Percentiles rank a stretch among this genome's conserved stretches.
Evolutionary conservation across 2,329 filamentous ascomycete genomes (phyloP).

Genomic region (Sporothrix pseudoabietina): DNA sequence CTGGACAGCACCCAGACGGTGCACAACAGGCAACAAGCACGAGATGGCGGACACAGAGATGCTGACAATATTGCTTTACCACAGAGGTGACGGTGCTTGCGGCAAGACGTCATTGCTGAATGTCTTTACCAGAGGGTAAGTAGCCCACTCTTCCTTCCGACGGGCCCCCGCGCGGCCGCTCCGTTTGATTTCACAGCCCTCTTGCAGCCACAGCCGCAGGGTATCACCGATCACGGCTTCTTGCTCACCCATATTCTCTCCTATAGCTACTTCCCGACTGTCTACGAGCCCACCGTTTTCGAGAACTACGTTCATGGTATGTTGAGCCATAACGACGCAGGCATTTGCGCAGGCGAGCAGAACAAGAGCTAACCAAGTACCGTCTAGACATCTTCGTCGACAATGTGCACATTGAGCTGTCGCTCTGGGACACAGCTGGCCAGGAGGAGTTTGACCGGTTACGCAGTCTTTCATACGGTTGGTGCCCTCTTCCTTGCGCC

Average conservation of each 20-base stretch:
- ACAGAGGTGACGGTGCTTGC: conserved; percentile 89
- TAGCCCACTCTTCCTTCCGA: conserved; percentile 33
- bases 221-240: not conserved
- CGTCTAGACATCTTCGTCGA: conserved; percentile 88
- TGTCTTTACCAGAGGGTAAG: conserved; percentile 95
- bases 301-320: conserved; percentile 98
- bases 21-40: not conserved
- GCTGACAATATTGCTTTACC: not conserved
- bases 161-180: not conserved
- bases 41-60: not conserved
- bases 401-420: conserved; percentile 93
- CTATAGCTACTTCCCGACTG: conserved; percentile 87
- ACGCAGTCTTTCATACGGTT: conserved; percentile 90
- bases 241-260: conserved; percentile 34
- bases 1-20: conserved; percentile 21
- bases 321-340: conserved; percentile 36
- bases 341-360: not conserved
- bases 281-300: conserved; percentile 97
- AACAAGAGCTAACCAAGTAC: conserved; percentile 42
- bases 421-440: conserved; percentile 96
- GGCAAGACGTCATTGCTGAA: conserved; percentile 97
- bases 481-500: not conserved
- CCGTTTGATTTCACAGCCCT: conserved; percentile 11
- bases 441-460: conserved; percentile 99
- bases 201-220: not conserved